phyloP scores from a whole-genome alignment of 2,329 filamentous ascomycete genomes.

The Graphiopsis chlorocephala region DNA sequence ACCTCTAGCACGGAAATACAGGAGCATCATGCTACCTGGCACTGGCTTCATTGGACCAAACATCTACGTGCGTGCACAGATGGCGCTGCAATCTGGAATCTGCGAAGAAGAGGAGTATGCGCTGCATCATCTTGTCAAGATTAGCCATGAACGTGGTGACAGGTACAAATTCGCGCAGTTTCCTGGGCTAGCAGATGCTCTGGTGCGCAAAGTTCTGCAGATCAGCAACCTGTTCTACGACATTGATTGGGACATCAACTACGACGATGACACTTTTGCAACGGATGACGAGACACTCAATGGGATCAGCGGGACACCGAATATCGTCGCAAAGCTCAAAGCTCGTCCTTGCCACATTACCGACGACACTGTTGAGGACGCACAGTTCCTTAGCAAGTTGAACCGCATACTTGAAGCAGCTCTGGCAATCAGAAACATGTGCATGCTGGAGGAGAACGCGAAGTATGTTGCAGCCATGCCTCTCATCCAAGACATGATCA shows the following conservation, averaged over 20 bases:
- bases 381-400: constrained; percentile 67
- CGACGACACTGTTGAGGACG: constrained; percentile 68
- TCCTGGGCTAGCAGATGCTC: constrained; percentile 78
- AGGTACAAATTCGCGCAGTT: constrained; percentile 96
- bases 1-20: constrained; percentile 45
- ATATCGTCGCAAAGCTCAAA: constrained; percentile 70
- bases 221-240: constrained; percentile 78
- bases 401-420: constrained; percentile 80
- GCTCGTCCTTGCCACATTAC: constrained; percentile 57
- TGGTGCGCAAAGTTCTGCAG: constrained; percentile 80
- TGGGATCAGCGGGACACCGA: constrained; percentile 63
- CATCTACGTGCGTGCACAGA: constrained; percentile 85
- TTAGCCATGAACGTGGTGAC: constrained; percentile 89
- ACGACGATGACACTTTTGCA: constrained; percentile 57
- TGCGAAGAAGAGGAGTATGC: constrained; percentile 86
- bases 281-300: constrained; percentile 59
- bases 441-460: constrained; percentile 87
- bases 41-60: constrained; percentile 70
- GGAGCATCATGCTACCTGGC: constrained; percentile 60
- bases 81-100: constrained; percentile 76
- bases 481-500: constrained; percentile 75
- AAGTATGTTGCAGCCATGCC: constrained; percentile 72
- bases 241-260: constrained; percentile 76
- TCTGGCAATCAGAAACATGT: constrained; percentile 90
- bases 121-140: constrained; percentile 88